These are phyloP conservation scores for Aeschynomene evenia DNA, from an alignment of 306 rosid species.

Conservation along the genomic window DNA sequence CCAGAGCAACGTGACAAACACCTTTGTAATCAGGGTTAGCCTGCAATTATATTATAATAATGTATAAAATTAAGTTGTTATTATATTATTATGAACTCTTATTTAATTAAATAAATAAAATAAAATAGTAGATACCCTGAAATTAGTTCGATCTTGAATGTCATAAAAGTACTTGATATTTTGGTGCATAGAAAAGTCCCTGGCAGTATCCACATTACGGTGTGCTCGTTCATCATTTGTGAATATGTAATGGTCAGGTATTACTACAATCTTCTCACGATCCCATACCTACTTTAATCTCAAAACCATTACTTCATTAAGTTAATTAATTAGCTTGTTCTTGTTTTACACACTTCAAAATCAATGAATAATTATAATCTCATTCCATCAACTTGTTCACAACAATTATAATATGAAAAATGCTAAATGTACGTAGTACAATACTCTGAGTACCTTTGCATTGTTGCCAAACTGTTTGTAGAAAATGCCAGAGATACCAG, in stretches of 20 bases:
- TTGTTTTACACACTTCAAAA: background rate
- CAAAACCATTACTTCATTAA: background rate
- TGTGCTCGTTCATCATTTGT: conserved; percentile 81
- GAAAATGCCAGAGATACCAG: conserved; percentile 73
- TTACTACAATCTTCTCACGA: conserved; percentile 72
- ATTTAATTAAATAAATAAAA: no score
- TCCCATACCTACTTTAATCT: conserved; percentile 79
- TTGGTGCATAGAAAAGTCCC: conserved; percentile 74
- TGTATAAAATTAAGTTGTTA: no score
- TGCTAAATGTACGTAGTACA: no score
- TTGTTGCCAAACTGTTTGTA: conserved; percentile 68
- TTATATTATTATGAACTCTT: no score
- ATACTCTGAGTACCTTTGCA: conserved; percentile 51
- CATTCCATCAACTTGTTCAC: no score
- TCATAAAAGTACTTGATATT: conserved; percentile 82
- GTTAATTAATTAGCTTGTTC: no score
- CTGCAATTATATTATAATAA: no score
- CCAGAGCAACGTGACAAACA: conserved; percentile 84
- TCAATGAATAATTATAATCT: no score
- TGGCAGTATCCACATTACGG: conserved; percentile 80
- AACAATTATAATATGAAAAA: no score
- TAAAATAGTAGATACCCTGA: no score
- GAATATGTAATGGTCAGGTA: conserved; percentile 90
- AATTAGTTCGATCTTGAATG: conserved; percentile 74
- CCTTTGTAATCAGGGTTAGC: conserved; percentile 88